Evolutionary conservation across 2,329 filamentous ascomycete genomes (phyloP), one percentile per base, ranked within the genome.

Genomic region (Raffaelea arxii): DNA sequence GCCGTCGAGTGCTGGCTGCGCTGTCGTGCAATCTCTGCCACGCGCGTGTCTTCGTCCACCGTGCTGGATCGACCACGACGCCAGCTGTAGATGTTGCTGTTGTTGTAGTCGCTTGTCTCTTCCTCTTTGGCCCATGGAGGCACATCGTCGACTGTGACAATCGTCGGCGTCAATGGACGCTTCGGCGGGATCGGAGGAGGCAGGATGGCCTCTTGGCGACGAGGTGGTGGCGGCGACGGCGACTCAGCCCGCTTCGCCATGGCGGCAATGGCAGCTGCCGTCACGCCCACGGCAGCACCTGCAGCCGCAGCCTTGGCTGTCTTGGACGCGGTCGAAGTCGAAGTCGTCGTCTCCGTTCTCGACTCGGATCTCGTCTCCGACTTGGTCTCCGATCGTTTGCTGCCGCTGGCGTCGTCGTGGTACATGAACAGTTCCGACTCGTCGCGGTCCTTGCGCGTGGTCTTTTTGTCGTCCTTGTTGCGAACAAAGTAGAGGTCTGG

Each of bases 1-100:
- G 67, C 66, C 11, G 72, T 73, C 14, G 71, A 66, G 46, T 71
- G 65, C 47, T 67, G 66, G 4, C 70, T 64, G 52, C 71, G 66
- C 19, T 74, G 60, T 22, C 68, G 65, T 4, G 71, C 67, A 12
- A 60, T 58, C 46, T 65, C 67, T 35, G 71, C 68, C 19, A 72
- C 64, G 47, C 81, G 65, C 46, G 70, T 58, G 40, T 70, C 21
- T 5, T 37, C 35, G 21, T 11, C 19, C 23, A 18, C 40, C 10
- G 40, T 18, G 14, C 19, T 16, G 7, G 14, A 6, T 9, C 40
- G 23, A 18, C 22, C 24, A 12, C 18, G 36, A 19, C 36, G n/a
- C n/a, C 32, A 18, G 7, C 27, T 30, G 27, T 9, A 30, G 27
- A 9, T 16, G 27, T 30, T 16, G 27, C 27, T 30, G 27, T 30